Evolutionary conservation across 2,329 filamentous ascomycete species (phyloP), one percentile per base, ranked within the genome.

Genomic region (Aschersonia sp.): DNA sequence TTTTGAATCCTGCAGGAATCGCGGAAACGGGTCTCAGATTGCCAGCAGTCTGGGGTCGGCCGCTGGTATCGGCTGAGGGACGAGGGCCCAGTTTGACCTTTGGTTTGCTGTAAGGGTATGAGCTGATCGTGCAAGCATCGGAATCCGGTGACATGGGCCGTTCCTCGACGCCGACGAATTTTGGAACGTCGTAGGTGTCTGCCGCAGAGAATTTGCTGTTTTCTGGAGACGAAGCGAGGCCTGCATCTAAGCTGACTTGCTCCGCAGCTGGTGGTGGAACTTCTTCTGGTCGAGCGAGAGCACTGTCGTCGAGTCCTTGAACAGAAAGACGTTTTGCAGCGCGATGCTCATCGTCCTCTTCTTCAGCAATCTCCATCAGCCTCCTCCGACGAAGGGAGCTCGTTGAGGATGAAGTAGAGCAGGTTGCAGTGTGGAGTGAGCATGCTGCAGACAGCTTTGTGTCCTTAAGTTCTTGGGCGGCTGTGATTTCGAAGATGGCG

Each of bases 351-450:
- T 94, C 89, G 59, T 94, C 88, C 47, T 84, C 85, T 67, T 92
- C 86, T 66, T 97, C 92, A n/a, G 84, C 82, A 61, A 97, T 96
- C 67, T 94, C 91, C 68, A 91, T 84, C 56, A 97, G 70, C 54
- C 86, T 82, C 57, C 83, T 78, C 59, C 82, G 76, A 50, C 84
- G 79, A 54, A 89, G 71, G 4, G 88, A 94, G 60, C 85, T 89
- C 45, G 79, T 85, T 4, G 87, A 91, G 9, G 89, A 94, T 30
- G 84, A 88, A 54, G 82, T 86, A 28, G 91, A 94, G 40, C 83
- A 84, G 9, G 87, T 87, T 5, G 89, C 87, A 40, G 89, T 85
- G 65, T 96, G 89, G 47, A 96, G 72, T 43, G 89, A 89, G 65
- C 89, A 96, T 47, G 87, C 87, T 32, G 89, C 81, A 7, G 89